Evolutionary conservation across 352 stramenopile genomes (phyloP).

Genomic region (Phytopythium vexans): DNA sequence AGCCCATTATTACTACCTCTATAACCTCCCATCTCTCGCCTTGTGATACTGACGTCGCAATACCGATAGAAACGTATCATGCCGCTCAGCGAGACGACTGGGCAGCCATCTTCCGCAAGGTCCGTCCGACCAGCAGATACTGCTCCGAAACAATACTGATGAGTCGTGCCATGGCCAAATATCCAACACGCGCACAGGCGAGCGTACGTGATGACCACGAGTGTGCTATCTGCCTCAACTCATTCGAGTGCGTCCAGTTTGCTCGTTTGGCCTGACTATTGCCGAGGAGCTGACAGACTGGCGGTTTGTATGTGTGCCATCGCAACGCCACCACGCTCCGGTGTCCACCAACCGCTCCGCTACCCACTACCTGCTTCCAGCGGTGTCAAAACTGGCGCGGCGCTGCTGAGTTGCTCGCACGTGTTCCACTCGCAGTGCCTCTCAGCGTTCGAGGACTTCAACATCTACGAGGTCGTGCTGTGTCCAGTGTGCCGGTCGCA

Average conservation of each 20-base stretch:
- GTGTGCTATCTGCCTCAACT: conserved; percentile 82
- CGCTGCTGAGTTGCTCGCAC: conserved; percentile 78
- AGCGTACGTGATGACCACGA: conserved; percentile 45
- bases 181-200: conserved; percentile 17
- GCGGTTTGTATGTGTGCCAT: neutral
- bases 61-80: neutral
- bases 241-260: conserved; percentile 37
- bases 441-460: conserved; percentile 80
- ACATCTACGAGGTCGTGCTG: conserved; percentile 77
- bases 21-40: too few relatives aligned
- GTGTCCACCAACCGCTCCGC: neutral
- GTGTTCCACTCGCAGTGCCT: conserved; percentile 74
- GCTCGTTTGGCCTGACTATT: neutral
- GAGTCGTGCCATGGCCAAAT: too few relatives aligned
- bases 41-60: neutral
- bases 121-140: conserved; percentile 3
- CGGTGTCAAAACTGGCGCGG: conserved; percentile 25
- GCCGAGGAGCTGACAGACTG: too few relatives aligned
- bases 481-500: conserved; percentile 71
- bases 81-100: conserved; percentile 27
- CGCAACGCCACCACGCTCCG: neutral
- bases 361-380: conserved; percentile 10
- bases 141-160: too few relatives aligned
- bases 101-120: conserved; percentile 37
- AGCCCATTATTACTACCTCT: neutral